Evolutionary conservation across 1,284 basidiomycete genomes (phyloP).

Genomic region (Irpex lacteus): DNA sequence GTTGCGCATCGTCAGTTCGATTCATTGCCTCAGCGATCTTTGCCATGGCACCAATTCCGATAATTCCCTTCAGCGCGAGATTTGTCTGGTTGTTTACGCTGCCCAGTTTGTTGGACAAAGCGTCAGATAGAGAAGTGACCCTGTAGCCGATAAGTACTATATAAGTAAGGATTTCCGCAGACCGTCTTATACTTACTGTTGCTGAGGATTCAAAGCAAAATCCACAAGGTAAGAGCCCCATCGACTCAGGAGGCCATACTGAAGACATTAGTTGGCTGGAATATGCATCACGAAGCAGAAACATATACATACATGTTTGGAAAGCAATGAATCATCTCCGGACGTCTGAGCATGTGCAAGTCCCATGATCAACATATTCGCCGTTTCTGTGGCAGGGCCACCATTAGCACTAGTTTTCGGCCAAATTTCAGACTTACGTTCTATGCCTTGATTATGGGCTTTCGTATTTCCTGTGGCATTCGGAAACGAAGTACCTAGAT

Average conservation of each 20-base stretch:
- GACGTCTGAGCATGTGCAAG: constrained; percentile 62
- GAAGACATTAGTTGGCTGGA: not conserved
- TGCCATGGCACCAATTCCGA: constrained; percentile 65
- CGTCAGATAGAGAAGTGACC: not conserved
- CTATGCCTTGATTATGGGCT: constrained; percentile 13
- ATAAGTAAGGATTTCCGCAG: too few relatives aligned
- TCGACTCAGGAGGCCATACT: constrained; percentile 54
- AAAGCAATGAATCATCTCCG: constrained; percentile 44
- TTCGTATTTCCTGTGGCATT: constrained; percentile 14
- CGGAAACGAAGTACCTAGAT: constrained; percentile 14
- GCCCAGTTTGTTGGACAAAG: not conserved
- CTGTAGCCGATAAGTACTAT: not conserved
- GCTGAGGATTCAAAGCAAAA: constrained; percentile 33
- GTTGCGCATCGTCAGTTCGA: constrained; percentile 38
- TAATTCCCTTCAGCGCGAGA: constrained; percentile 71
- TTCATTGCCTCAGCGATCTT: constrained; percentile 49
- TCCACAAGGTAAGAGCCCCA: constrained; percentile 65
- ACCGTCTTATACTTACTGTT: not conserved
- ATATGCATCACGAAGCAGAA: not conserved
- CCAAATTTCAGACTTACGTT: constrained; percentile 12
- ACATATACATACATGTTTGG: not conserved
- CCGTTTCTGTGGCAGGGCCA: constrained; percentile 45
- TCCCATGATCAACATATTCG: constrained; percentile 74
- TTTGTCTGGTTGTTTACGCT: constrained; percentile 57
- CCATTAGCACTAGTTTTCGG: not conserved